A percentile compares a stretch with the other conserved stretches of the same genome.
These are phyloP conservation scores for Schoenoplectus tabernaemontani DNA, from an alignment of 202 grass and related monocot species.

Conservation along the genomic window DNA sequence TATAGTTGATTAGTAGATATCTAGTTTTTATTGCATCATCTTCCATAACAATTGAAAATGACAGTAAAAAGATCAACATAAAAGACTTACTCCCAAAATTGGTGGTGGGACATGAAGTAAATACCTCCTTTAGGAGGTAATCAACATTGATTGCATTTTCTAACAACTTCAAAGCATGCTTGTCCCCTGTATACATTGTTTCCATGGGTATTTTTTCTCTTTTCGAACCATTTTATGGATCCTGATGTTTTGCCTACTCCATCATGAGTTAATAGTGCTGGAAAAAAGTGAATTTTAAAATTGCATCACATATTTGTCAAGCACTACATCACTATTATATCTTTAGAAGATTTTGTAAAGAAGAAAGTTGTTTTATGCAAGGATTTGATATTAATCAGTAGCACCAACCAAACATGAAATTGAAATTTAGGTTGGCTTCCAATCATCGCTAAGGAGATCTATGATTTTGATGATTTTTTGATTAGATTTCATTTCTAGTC, in stretches of 20 bases:
- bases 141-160: constrained; percentile 11
- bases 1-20: background rate
- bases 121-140: background rate
- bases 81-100: background rate
- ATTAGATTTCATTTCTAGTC: too few species aligned
- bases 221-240: background rate
- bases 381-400: background rate
- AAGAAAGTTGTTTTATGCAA: background rate
- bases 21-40: background rate
- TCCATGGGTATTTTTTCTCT: background rate
- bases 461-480: too few species aligned
- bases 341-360: background rate
- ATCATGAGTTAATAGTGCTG: constrained; percentile 16
- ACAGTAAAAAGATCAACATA: background rate
- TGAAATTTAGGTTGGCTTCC: too few species aligned
- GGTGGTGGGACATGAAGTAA: constrained; percentile 1
- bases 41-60: background rate
- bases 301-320: constrained; percentile 4
- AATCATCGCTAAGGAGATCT: too few species aligned
- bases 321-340: background rate
- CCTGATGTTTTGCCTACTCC: constrained; percentile 24
- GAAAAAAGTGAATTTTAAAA: background rate
- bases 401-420: too few species aligned
- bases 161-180: constrained; percentile 22
- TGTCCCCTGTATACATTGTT: constrained; percentile 9